These are phyloP conservation scores for Penicillium tannophilum DNA, from an alignment of 495 filamentous ascomycete genomes.

Conservation along the genomic window DNA sequence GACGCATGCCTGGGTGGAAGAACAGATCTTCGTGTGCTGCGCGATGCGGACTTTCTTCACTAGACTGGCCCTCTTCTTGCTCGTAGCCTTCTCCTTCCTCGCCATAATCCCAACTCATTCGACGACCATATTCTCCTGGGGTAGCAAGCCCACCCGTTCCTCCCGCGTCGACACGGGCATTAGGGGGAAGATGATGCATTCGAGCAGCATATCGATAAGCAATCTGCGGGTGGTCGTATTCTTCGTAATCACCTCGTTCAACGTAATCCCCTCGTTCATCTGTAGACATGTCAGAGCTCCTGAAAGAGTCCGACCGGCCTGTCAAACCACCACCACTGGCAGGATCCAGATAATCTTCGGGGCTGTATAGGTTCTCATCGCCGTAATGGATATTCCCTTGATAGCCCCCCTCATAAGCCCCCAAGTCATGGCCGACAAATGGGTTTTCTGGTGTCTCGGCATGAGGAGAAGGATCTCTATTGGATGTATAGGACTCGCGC, in stretches of 20 bases:
- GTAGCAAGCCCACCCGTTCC: slow-evolving; percentile 84
- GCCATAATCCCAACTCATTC: slow-evolving; percentile 92
- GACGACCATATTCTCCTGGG: slow-evolving; percentile 62
- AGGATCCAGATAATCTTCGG: slow-evolving; percentile 27
- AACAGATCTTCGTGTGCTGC: slow-evolving; percentile 88
- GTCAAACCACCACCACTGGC: slow-evolving; percentile 13
- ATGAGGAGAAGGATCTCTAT: slow-evolving; percentile 18
- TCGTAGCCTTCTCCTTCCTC: slow-evolving; percentile 65
- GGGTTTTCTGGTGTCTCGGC: slow-evolving; percentile 60
- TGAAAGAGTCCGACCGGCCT: slow-evolving; percentile 33
- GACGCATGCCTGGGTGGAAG: slow-evolving; percentile 85
- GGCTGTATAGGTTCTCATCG: slow-evolving; percentile 44
- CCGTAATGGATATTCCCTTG: slow-evolving; percentile 73
- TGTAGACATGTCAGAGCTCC: slow-evolving; percentile 40
- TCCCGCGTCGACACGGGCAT: slow-evolving; percentile 72
- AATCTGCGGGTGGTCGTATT: slow-evolving; percentile 47
- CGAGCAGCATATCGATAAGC: slow-evolving; percentile 58
- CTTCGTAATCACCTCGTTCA: slow-evolving; percentile 32
- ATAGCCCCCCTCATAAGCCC: slow-evolving; percentile 73
- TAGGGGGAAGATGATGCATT: slow-evolving; percentile 56
- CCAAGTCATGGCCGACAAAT: slow-evolving; percentile 71
- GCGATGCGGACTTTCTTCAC: slow-evolving; percentile 54
- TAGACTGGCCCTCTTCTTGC: slow-evolving; percentile 55
- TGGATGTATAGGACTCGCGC: slow-evolving; percentile 28
- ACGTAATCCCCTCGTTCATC: slow-evolving; percentile 33